These are phyloP conservation scores for Trematosphaeria pertusa DNA, from an alignment of 2,329 filamentous ascomycete species.

Conservation along the genomic window DNA sequence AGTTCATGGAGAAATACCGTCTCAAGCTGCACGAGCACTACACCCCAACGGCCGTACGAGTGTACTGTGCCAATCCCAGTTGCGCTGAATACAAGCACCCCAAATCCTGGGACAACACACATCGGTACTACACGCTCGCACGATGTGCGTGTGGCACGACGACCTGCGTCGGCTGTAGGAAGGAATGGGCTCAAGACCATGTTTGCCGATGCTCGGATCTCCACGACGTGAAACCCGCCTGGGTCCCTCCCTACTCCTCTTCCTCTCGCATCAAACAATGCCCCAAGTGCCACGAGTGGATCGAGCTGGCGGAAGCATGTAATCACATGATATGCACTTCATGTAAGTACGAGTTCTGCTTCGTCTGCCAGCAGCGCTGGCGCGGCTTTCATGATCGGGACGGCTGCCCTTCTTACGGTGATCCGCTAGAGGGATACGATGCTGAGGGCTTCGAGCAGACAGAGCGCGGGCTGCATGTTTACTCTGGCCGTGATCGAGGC, in stretches of 20 bases:
- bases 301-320: conserved; percentile 21
- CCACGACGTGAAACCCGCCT: conserved; percentile 2
- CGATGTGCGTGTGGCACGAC: conserved; percentile 5
- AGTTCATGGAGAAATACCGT: too few species aligned
- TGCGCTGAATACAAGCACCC: too few species aligned
- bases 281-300: conserved; percentile 15
- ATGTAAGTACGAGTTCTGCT: conserved; percentile 21
- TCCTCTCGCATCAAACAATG: conserved; percentile 21
- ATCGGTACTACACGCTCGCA: neutral
- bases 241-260: conserved; percentile 15
- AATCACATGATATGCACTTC: conserved; percentile 20
- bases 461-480: conserved; percentile 9
- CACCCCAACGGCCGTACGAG: too few species aligned
- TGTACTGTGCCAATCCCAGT: too few species aligned
- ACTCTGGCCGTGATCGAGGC: conserved; percentile 9
- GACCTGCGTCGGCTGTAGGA: conserved; percentile 14
- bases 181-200: conserved; percentile 8
- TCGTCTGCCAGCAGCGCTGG: conserved; percentile 18
- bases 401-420: conserved; percentile 12
- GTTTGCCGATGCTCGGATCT: conserved; percentile 1
- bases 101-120: too few species aligned
- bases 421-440: conserved; percentile 14
- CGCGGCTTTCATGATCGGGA: neutral
- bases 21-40: too few species aligned
- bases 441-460: conserved; percentile 14